Conservation (phyloP, 108 stramenopile species). For the Pseudonitzschia delicatissima region DNA sequence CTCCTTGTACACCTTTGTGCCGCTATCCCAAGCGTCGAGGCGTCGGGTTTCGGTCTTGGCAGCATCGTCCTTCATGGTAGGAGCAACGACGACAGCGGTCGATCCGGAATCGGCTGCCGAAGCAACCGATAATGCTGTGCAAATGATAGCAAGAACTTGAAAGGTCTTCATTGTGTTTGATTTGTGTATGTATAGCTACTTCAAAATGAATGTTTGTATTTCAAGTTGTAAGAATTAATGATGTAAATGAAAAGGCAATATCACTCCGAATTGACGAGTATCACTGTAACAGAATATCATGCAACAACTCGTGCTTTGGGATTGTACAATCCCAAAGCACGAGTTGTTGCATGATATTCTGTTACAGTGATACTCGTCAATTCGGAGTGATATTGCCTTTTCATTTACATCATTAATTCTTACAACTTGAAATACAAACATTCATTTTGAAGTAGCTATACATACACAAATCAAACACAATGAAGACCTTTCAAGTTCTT, state of each 20-base stretch:
- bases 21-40: constrained; percentile 3
- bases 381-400: background rate
- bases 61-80: background rate
- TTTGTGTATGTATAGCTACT: too few species aligned
- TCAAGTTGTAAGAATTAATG: background rate
- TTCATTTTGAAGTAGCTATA: too few species aligned
- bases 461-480: too few species aligned
- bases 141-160: background rate
- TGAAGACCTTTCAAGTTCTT: constrained; percentile 7
- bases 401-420: background rate
- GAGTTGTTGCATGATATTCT: background rate
- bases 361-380: background rate
- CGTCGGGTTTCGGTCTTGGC: background rate
- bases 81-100: background rate
- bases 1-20: constrained; percentile 8
- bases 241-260: background rate
- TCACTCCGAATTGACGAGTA: background rate
- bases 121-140: background rate
- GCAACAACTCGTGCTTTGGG: background rate
- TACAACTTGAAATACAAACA: background rate
- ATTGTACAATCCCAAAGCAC: background rate
- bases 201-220: background rate
- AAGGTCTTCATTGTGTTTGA: constrained; percentile 9
- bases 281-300: background rate
- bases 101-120: background rate